phyloP scores from a whole-genome alignment of 2,329 filamentous ascomycete species.

The Nemania bipapillata region DNA sequence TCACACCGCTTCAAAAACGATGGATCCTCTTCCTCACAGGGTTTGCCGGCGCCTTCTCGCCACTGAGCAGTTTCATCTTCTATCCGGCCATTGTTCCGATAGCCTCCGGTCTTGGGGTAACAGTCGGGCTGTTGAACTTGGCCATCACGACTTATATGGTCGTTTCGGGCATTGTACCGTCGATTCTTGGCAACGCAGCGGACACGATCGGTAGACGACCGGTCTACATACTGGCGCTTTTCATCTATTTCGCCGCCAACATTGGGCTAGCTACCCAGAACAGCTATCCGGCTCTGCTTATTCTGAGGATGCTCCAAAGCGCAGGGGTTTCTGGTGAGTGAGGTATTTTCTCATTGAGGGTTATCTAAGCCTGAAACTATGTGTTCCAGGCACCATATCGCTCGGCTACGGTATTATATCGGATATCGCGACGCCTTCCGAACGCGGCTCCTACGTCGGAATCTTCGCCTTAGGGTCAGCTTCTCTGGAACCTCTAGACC shows the following conservation, averaged over 20 bases:
- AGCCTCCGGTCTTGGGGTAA: conserved; percentile 32
- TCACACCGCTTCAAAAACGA: conserved; percentile 35
- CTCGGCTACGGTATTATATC: conserved; percentile 63
- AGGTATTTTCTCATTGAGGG: background rate
- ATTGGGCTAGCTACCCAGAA: conserved; percentile 58
- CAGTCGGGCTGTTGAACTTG: conserved; percentile 34
- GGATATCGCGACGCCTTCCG: conserved; percentile 61
- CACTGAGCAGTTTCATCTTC: conserved; percentile 42
- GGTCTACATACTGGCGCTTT: conserved; percentile 53
- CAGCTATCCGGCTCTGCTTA: conserved; percentile 58
- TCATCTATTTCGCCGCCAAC: conserved; percentile 53
- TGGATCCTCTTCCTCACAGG: conserved; percentile 41
- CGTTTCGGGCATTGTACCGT: conserved; percentile 57
- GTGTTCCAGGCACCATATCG: conserved; percentile 34
- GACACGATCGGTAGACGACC: conserved; percentile 55
- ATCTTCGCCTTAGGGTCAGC: conserved; percentile 50
- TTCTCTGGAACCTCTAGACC: too few species aligned
- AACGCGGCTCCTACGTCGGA: conserved; percentile 64
- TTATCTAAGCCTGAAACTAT: background rate
- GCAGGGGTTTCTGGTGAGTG: conserved; percentile 31
- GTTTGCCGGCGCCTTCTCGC: conserved; percentile 42
- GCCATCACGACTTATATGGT: conserved; percentile 52
- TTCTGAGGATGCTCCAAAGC: conserved; percentile 63
- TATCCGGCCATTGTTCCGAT: conserved; percentile 42
- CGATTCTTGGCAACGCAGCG: conserved; percentile 55